Base-by-base conservation (phyloP, 371 early-diverging fungal genomes). In the Smittium culicis region DNA sequence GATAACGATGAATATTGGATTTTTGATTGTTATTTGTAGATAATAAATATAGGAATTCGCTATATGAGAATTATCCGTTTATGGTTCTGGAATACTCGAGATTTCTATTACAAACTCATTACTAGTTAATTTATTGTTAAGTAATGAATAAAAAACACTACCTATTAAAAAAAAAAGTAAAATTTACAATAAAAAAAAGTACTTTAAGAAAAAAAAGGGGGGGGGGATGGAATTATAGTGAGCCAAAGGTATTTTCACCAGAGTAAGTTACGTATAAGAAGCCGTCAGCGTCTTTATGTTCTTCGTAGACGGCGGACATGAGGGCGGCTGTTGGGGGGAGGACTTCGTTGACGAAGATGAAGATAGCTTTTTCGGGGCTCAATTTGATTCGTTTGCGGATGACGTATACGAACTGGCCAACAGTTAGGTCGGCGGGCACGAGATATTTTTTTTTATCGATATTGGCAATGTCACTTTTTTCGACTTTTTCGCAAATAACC, bases 371-470 rank as follows among this genome's bases (percentile, higher is more conserved):
- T 71, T 98, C 98, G 32, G 94, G 92, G 72, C 87, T 85, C 27
- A 93, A 80, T 80, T 90, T 90, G 79, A 93, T 91, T 70, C 93
- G 85, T 78, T 91, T 92, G 73, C 92, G 85, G 70, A 93, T 92
- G 60, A 97, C 95, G 74, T 93, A 95, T 63, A 96, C 92, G 73
- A 97, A 97, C 73, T 96, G 96, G 25, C 94, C 96, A n/a, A 96
- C 93, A 0, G 94, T 96, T 66, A 97, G 77, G 76, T 97, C 96
- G 62, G 90, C 83, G n/a, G 96, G 96, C 14, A 96, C 95, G 65
- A 98, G 82, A 68, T 94, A 98, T 79, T 96, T 98, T 77, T 96
- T 96, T 86, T 96, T 96, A 81, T 98, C 96, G 72, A 98, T 95
- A 11, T 82, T 86, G 28, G 91, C 88, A 75, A 96, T 93, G 76